A percentile compares a stretch with the other conserved stretches of the same genome.
phyloP scores from a whole-genome alignment of 441 rosid genomes.

The Viola pubescens region DNA sequence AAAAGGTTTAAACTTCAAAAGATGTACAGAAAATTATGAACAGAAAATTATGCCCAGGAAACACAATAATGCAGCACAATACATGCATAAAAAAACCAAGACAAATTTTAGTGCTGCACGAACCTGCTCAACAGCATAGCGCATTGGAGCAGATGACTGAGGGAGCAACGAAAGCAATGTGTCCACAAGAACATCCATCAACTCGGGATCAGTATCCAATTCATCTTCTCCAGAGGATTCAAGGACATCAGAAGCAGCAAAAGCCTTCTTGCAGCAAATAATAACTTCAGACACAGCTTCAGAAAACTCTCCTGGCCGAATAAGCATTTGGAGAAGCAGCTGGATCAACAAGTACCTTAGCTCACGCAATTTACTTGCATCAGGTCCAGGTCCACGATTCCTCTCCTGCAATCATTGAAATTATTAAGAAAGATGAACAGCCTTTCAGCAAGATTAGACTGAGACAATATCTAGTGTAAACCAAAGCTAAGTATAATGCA shows the following conservation, averaged over 20 bases:
- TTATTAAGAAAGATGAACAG: constrained; percentile 8
- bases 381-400: constrained; percentile 33
- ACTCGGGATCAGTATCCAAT: constrained; percentile 50
- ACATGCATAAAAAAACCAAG: too few relatives aligned
- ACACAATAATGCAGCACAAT: too few relatives aligned
- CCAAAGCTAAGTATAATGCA: too few relatives aligned
- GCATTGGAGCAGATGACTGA: constrained; percentile 83
- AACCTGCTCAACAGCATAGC: constrained; percentile 88
- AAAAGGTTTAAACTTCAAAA: too few relatives aligned
- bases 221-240: constrained; percentile 60
- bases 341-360: constrained; percentile 75
- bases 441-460: constrained; percentile 3
- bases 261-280: constrained; percentile 80
- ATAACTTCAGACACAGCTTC: constrained; percentile 70
- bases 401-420: constrained; percentile 53
- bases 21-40: background rate
- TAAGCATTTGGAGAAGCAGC: constrained; percentile 78
- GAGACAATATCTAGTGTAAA: too few relatives aligned
- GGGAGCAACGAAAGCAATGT: constrained; percentile 81
- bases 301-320: constrained; percentile 71
- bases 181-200: constrained; percentile 87
- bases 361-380: constrained; percentile 51
- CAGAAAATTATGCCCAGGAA: too few relatives aligned
- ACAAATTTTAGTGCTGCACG: background rate
- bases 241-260: constrained; percentile 43